These are phyloP conservation scores for Ampelocalamus luodianensis DNA, from an alignment of 176 grass and related monocot genomes.

Conservation along the genomic window DNA sequence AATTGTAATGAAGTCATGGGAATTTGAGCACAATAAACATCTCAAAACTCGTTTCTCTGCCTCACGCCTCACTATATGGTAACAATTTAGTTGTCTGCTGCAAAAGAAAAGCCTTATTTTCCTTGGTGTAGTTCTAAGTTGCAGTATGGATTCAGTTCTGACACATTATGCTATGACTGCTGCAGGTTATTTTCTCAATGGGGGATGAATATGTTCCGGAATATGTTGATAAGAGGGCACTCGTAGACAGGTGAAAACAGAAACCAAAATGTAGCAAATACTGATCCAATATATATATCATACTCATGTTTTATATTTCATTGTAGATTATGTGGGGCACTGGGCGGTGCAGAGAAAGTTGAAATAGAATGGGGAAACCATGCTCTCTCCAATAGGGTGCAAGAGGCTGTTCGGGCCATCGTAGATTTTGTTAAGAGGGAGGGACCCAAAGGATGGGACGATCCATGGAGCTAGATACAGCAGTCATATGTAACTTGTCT, in stretches of 20 bases:
- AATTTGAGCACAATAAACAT: constrained; percentile 5
- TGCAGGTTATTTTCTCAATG: constrained; percentile 98
- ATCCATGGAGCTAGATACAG: constrained; percentile 84
- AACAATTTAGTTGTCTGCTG: not conserved
- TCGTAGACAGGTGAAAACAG: constrained; percentile 67
- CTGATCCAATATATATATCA: constrained; percentile 13
- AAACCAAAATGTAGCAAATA: constrained; percentile 30
- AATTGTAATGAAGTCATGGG: not conserved
- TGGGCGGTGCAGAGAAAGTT: constrained; percentile 93
- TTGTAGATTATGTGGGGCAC: constrained; percentile 68
- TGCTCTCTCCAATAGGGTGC: constrained; percentile 83
- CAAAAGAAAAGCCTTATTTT: not conserved
- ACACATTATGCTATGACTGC: not conserved
- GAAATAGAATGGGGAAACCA: constrained; percentile 94
- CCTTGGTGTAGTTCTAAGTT: not conserved
- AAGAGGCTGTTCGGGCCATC: constrained; percentile 91
- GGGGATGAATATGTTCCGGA: constrained; percentile 92
- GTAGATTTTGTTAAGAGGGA: constrained; percentile 98
- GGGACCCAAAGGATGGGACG: constrained; percentile 96
- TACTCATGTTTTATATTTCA: constrained; percentile 35
- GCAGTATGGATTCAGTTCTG: not conserved
- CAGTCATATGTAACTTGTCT: constrained; percentile 42
- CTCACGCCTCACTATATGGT: not conserved
- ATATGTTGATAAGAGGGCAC: constrained; percentile 90
- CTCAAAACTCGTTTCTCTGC: not conserved